Evolutionary conservation across 2,329 filamentous ascomycete species (phyloP), one percentile per base, ranked within the genome.

Genomic region (Chalara sp.): DNA sequence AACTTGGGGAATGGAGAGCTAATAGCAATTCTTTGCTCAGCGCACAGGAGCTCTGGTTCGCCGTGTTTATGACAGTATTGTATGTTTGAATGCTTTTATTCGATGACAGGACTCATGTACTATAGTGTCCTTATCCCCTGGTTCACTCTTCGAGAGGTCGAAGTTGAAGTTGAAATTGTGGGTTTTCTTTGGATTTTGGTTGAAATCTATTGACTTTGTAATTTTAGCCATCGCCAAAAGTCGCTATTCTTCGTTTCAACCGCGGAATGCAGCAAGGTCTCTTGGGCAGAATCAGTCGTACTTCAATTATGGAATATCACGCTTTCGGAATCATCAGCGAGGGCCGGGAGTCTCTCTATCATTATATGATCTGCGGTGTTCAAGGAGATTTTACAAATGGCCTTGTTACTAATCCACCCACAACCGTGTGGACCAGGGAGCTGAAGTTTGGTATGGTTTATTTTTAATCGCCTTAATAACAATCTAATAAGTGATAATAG

Each of bases 321-420:
- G 68, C 68, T 7, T 71, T 71, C 49, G 69, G 69, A 7, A 70
- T 70, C 53, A 70, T 71, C 56, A 70, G 67, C 58, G 68, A 70
- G 56, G 67, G 68, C 28, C 62, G 60, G 6, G 65, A 67, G 35
- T 64, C 68, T 11, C 42, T 41, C 2, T 63, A 57, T 55, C 68
- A 71, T 56, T 71, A 71, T 58, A 69, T 71, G 67, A 70, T 71
- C 40, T 71, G 69, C 53, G 69, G 69, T 48, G 68, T 71, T 10
- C 69, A 71, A 55, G 69, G 69, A 29, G 69, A 71, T 55, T 71
- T 71, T 54, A 71, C 69, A 1, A 65, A 63, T 51, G 63, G 59
- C 7, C 63, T 71, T 21, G 69, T 71, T n/a, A 53, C 48, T n/a
- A 58, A 71, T 53, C 69, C 68, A 11, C 68, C 69, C 10, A 69